These are phyloP conservation scores for Geosmithia flava DNA, from an alignment of 2,329 filamentous ascomycete species.

Conservation along the genomic window DNA sequence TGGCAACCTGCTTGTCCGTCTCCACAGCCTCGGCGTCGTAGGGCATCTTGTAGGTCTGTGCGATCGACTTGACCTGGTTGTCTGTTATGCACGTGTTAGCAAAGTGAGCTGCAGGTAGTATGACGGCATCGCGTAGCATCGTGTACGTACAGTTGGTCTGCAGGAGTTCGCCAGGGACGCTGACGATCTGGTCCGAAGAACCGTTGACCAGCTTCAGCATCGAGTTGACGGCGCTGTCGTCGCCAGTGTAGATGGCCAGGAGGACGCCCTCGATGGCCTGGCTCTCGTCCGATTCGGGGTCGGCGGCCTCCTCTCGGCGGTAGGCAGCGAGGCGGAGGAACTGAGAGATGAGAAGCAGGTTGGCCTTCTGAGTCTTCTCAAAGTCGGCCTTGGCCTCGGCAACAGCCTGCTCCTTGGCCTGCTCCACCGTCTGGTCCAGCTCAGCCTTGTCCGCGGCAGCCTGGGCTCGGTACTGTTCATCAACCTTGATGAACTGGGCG, in stretches of 20 bases:
- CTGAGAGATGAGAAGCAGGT: conserved; percentile 60
- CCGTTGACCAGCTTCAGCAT: conserved; percentile 71
- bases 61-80: conserved; percentile 27
- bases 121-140: background rate
- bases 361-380: conserved; percentile 46
- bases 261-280: conserved; percentile 72
- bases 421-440: conserved; percentile 44
- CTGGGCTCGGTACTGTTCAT: conserved; percentile 56
- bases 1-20: conserved; percentile 23
- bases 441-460: conserved; percentile 45
- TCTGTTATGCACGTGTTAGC: conserved; percentile 15
- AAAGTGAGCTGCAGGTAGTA: background rate
- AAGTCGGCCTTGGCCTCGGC: conserved; percentile 36
- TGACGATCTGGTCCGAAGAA: conserved; percentile 51
- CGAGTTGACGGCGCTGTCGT: conserved; percentile 59
- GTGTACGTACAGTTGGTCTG: conserved; percentile 58
- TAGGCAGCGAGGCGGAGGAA: conserved; percentile 72
- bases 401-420: conserved; percentile 40
- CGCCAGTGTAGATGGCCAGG: conserved; percentile 66
- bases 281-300: conserved; percentile 57
- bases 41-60: conserved; percentile 37
- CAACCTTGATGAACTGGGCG: conserved; percentile 61
- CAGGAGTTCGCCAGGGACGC: conserved; percentile 51
- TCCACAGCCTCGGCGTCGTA: conserved; percentile 16
- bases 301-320: conserved; percentile 56